Base-by-base conservation (phyloP, 2,329 filamentous ascomycete genomes). In the Lachnellula suecica region DNA sequence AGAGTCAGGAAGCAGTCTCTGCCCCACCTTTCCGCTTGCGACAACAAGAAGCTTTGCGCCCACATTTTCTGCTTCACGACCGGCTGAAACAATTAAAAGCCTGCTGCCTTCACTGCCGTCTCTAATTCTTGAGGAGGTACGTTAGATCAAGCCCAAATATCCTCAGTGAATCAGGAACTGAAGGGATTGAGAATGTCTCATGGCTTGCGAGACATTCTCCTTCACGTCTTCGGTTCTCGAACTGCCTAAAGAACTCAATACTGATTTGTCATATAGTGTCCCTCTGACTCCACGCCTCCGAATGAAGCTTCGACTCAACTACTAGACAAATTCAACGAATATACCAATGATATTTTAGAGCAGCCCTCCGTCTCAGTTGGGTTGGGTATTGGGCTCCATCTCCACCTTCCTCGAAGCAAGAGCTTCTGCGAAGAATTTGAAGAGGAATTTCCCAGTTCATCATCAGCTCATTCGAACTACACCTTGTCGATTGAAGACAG, bases 381-480 rank as follows among this genome's bases (percentile, higher is more conserved):
- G 20, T 22, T 19, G 10, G 23, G 20, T 40, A 19, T 44, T 40
- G 19, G 25, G 4, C 19, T 35, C 49, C 38, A 19, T 40, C 49
- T 50, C n/a, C 19, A 47, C 7, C 22, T 54, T 10, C 49, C 46
- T 25, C 27, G 37, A 11, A 54, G 48, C 19, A 38, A 34, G 17
- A 54, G 52, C 34, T 41, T 54, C 8, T 23, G 25, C 25, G 52
- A 54, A 34, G 48, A 51, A 22, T 37, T 54, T 4, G 38, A 54
- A 4, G 44, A 42, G 6, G 48, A 38, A 24, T 42, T 48, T 15
- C 17, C 35, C 17, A 40, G 44, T 13, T 31, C 41, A 19, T 41
- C 37, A 20, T 43, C 44, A 1, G 27, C 11, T 24, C 40, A 35
- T 10, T 50, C 47, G 7, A 47, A 44, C 11, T 49, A 54, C 24